Evolutionary conservation across 768 basidiomycete genomes (phyloP).

Genomic region (Nidularia pulvinata): DNA sequence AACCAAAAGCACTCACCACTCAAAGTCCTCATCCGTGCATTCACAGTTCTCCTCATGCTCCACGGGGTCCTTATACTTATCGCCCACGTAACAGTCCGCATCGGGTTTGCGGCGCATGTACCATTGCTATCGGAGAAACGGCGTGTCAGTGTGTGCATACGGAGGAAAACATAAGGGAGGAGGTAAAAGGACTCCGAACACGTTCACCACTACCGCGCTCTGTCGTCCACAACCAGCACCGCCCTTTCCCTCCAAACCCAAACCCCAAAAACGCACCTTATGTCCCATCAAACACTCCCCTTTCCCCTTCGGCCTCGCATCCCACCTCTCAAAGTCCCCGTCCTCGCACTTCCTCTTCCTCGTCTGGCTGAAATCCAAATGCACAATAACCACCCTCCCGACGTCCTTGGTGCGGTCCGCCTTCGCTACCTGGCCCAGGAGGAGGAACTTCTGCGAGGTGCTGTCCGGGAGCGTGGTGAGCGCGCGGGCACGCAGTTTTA

Average conservation of each 20-base stretch:
- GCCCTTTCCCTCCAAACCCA: neutral
- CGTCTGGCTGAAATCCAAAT: slow-evolving; percentile 81
- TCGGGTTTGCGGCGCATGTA: slow-evolving; percentile 83
- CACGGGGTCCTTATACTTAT: slow-evolving; percentile 88
- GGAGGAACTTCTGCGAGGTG: slow-evolving; percentile 94
- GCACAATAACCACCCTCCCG: slow-evolving; percentile 70
- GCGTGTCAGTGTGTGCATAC: neutral
- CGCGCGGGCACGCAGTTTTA: slow-evolving; percentile 69
- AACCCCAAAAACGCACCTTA: slow-evolving; percentile 50
- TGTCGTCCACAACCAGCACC: neutral
- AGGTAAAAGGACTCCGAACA: too few relatives aligned
- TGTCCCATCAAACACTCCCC: slow-evolving; percentile 91
- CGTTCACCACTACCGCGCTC: too few relatives aligned
- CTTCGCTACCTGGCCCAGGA: slow-evolving; percentile 77
- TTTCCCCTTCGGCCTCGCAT: slow-evolving; percentile 62
- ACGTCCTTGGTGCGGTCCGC: slow-evolving; percentile 48
- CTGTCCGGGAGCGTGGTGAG: slow-evolving; percentile 94
- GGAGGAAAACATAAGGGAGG: too few relatives aligned
- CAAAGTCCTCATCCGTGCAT: slow-evolving; percentile 88
- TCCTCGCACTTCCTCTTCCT: slow-evolving; percentile 66
- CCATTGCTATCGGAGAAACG: slow-evolving; percentile 71
- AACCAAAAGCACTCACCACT: slow-evolving; percentile 60
- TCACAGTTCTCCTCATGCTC: slow-evolving; percentile 81
- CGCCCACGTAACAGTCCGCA: slow-evolving; percentile 86
- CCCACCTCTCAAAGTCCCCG: slow-evolving; percentile 86